phyloP scores from a whole-genome alignment of 176 grass and related monocot genomes.

The Alopecurus myosuroides region DNA sequence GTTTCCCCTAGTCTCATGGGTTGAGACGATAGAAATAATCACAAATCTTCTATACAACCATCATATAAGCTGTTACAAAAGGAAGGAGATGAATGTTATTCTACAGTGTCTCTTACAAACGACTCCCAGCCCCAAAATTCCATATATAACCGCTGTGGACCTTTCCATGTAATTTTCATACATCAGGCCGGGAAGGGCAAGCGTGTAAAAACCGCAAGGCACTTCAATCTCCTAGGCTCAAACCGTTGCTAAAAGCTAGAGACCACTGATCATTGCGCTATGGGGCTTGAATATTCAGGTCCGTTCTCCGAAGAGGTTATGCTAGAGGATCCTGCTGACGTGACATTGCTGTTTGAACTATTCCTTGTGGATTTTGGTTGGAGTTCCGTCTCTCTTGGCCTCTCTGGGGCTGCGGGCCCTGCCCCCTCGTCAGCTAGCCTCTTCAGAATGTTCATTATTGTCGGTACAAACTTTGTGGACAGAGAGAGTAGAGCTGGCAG shows the following conservation, averaged over 20 bases:
- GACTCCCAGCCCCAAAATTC: slow-evolving; percentile 25
- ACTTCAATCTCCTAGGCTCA: slow-evolving; percentile 25
- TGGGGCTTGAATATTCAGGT: slow-evolving; percentile 58
- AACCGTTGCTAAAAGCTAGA: slow-evolving; percentile 18
- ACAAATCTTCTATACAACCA: slow-evolving; percentile 41
- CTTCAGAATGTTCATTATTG: slow-evolving; percentile 92
- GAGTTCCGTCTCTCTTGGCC: slow-evolving; percentile 46
- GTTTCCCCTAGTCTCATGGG: background rate
- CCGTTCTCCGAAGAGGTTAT: slow-evolving; percentile 47
- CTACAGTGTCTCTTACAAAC: slow-evolving; percentile 46
- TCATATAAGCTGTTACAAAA: slow-evolving; percentile 35
- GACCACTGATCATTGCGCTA: slow-evolving; percentile 44
- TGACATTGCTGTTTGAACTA: slow-evolving; percentile 51
- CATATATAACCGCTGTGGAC: background rate
- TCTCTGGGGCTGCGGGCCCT: slow-evolving; percentile 42
- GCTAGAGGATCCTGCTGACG: slow-evolving; percentile 65
- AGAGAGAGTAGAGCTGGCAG: slow-evolving; percentile 80
- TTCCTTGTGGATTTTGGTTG: slow-evolving; percentile 62
- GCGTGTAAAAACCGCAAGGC: slow-evolving; percentile 31
- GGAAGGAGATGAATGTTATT: slow-evolving; percentile 20
- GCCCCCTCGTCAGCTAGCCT: slow-evolving; percentile 84
- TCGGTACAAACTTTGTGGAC: slow-evolving; percentile 94
- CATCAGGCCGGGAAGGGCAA: slow-evolving; percentile 26
- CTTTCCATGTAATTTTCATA: background rate
- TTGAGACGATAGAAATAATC: slow-evolving; percentile 1